Evolutionary conservation across 306 rosid species (phyloP).

Genomic region (Ormosia emarginata): DNA sequence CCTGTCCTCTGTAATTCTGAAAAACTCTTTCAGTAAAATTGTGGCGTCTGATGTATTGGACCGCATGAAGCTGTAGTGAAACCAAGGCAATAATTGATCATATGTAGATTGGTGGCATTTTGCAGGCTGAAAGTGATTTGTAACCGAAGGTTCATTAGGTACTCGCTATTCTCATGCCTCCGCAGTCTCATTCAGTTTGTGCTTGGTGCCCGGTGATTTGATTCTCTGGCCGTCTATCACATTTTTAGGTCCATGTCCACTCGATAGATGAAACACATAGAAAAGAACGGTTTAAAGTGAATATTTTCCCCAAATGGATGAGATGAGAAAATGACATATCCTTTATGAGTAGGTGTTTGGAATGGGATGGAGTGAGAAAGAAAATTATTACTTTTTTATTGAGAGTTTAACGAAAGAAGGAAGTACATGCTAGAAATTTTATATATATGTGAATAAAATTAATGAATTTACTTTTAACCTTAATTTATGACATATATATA

Average conservation of each 20-base stretch:
- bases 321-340: background rate
- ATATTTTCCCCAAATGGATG: background rate
- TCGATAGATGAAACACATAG: too few relatives aligned
- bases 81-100: background rate
- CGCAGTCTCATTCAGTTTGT: background rate
- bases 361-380: background rate
- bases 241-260: too few relatives aligned
- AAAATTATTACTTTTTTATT: background rate
- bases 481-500: too few relatives aligned
- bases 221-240: background rate
- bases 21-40: background rate
- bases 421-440: too few relatives aligned
- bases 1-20: background rate
- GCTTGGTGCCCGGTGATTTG: background rate
- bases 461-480: too few relatives aligned
- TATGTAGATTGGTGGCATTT: background rate
- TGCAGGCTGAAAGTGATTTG: slow-evolving; percentile 11
- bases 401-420: too few relatives aligned
- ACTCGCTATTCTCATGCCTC: background rate
- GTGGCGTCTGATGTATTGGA: background rate
- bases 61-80: background rate
- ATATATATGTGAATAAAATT: too few relatives aligned
- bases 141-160: background rate
- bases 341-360: background rate
- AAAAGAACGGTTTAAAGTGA: background rate